Evolutionary conservation across 306 rosid species (phyloP), one percentile per base, ranked within the genome.

Genomic region (Phaseolus lunatus): DNA sequence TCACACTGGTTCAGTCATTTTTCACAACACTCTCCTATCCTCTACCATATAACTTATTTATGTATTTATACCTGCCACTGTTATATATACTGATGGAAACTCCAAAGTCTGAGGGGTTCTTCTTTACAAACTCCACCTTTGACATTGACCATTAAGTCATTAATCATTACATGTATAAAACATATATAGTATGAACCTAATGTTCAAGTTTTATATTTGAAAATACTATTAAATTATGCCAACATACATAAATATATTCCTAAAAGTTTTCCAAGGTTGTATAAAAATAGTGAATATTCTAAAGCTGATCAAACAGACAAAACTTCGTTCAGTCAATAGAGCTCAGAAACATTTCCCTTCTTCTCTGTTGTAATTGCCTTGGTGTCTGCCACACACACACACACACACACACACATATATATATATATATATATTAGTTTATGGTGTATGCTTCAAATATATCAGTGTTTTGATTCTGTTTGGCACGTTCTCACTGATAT

Each of bases 331-430:
- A 48, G 54, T 7, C 7, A 50, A 18, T 50, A 50, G 24, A n/a
- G 67, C 33, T 66, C 67, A 67, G 49, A 44, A 61, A 70, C 77
- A 78, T 15, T 43, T 78, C 22, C 68, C 43, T 15, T 61, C 27
- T 56, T 76, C 54, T 52, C 9, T 50, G 53, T 52, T 22, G 33
- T 66, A 4, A 35, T 7, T 50, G 59, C 14, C 12, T 18, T 47
- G 48, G 29, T 62, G 61, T 62, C 70, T 5, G 2, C 23, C 24
- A 18, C 19, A 50, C 1, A 31, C 7, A 29, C 5, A 4, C 33
- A 29, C 4, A 31, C 1, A 31, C 5, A 4, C 1, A 31, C 4
- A 29, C 0, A 27, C 3, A 27, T 27, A 27, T 27, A 27, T 27
- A 27, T 27, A 27, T 27, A 27, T 27, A 27, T n/a, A 49, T n/a